These are phyloP conservation scores for Trichoderma sp. DNA, from an alignment of 2,329 filamentous ascomycete genomes.

Conservation along the genomic window DNA sequence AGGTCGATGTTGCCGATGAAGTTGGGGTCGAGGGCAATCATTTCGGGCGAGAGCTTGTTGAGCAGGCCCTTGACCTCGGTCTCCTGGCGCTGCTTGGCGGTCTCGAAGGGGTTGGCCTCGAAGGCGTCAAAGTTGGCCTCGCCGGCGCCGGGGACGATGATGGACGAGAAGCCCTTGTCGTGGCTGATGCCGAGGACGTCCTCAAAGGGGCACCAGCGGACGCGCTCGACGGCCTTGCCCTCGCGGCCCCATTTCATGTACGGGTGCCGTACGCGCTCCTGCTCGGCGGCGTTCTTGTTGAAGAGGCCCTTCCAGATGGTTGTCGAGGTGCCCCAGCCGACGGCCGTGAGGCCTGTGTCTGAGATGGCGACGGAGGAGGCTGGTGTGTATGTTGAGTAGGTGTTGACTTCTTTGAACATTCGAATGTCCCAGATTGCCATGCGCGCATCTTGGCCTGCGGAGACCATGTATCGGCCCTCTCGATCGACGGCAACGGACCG, in stretches of 20 bases:
- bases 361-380: slow-evolving; percentile 84
- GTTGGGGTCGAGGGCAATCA: slow-evolving; percentile 93
- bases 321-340: slow-evolving; percentile 86
- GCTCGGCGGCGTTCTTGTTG: slow-evolving; percentile 66
- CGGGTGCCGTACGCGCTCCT: slow-evolving; percentile 77
- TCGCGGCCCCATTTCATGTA: slow-evolving; percentile 95
- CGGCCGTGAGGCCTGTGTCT: slow-evolving; percentile 81
- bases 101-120: slow-evolving; percentile 95
- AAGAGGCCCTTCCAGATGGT: slow-evolving; percentile 92
- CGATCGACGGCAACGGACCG: slow-evolving; percentile 81
- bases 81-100: slow-evolving; percentile 86
- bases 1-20: slow-evolving; percentile 87
- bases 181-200: slow-evolving; percentile 87
- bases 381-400: slow-evolving; percentile 79
- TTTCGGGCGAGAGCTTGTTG: slow-evolving; percentile 93
- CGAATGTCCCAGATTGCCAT: slow-evolving; percentile 97
- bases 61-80: slow-evolving; percentile 84
- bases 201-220: slow-evolving; percentile 92
- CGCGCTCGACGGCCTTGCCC: slow-evolving; percentile 73
- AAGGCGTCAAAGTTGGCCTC: slow-evolving; percentile 95
- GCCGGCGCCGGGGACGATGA: slow-evolving; percentile 91
- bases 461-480: slow-evolving; percentile 93
- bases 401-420: slow-evolving; percentile 90
- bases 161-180: slow-evolving; percentile 79
- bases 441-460: slow-evolving; percentile 81